Percentiles rank a stretch among this genome's conserved stretches.
Evolutionary conservation across 768 basidiomycete species (phyloP).

Genomic region (Termitomyces sp.): DNA sequence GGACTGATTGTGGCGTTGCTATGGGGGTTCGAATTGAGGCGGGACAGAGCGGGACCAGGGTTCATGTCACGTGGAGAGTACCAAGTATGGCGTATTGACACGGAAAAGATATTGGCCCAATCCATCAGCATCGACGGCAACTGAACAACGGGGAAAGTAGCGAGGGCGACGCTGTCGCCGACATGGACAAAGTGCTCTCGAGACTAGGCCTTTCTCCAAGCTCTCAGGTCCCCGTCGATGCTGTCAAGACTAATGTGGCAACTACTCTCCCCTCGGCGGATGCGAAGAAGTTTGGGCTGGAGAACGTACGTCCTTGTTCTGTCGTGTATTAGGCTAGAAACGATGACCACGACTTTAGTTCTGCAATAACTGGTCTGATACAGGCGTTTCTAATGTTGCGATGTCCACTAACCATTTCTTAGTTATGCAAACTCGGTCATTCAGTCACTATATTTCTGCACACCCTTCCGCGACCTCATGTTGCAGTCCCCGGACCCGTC

Average conservation of each 20-base stretch:
- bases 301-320: conserved; percentile 67
- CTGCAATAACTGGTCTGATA: conserved; percentile 86
- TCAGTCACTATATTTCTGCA: conserved; percentile 93
- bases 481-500: conserved; percentile 59
- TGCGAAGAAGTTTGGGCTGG: conserved; percentile 90
- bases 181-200: conserved; percentile 10
- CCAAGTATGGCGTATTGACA: conserved; percentile 2
- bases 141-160: conserved; percentile 4
- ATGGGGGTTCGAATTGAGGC: background rate
- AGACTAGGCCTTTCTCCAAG: conserved; percentile 9
- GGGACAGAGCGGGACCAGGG: background rate
- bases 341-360: conserved; percentile 47
- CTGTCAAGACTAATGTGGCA: conserved; percentile 25
- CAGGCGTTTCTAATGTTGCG: background rate
- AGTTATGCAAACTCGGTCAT: conserved; percentile 99
- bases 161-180: conserved; percentile 8
- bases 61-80: conserved; percentile 7
- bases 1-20: conserved; percentile 2
- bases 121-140: conserved; percentile 1
- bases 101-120: conserved; percentile 11
- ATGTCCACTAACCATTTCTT: conserved; percentile 16
- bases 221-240: conserved; percentile 15
- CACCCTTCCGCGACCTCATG: conserved; percentile 88
- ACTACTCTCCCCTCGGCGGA: conserved; percentile 51
- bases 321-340: conserved; percentile 3